phyloP scores from a whole-genome alignment of 129 eudicot species.

The Arctium minus region DNA sequence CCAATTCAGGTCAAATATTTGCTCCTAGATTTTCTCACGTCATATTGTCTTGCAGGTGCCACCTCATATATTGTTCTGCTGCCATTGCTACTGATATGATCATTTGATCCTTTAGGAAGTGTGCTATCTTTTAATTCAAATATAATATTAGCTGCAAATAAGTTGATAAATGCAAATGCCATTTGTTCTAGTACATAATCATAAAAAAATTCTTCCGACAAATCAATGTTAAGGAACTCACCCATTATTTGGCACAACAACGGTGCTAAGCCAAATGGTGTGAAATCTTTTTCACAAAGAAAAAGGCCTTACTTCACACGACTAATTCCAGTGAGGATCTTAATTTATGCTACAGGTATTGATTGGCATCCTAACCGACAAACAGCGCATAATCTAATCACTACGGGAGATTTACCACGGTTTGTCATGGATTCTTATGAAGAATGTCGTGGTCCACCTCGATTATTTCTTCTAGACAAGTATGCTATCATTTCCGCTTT shows the following conservation, averaged over 20 bases:
- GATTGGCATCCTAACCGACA: constrained; percentile 82
- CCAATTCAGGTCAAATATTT: constrained; percentile 55
- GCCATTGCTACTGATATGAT: neutral
- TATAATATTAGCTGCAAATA: neutral
- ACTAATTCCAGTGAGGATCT: constrained; percentile 10
- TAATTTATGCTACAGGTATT: constrained; percentile 52
- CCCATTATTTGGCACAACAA: neutral
- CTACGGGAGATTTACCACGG: constrained; percentile 87
- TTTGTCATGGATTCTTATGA: constrained; percentile 91
- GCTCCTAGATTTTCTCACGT: constrained; percentile 7
- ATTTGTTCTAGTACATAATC: neutral
- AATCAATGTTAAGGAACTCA: neutral
- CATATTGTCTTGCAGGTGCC: neutral
- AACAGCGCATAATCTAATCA: constrained; percentile 58
- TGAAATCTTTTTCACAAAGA: neutral
- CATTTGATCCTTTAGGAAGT: neutral
- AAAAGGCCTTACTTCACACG: constrained; percentile 7
- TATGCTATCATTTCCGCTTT: constrained; percentile 31
- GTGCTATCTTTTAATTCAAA: neutral
- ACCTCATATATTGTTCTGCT: constrained; percentile 10
- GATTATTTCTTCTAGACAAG: constrained; percentile 96
- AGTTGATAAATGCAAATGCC: neutral
- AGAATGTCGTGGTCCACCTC: constrained; percentile 95
- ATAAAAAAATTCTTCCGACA: neutral
- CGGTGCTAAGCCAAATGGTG: neutral